Conservation (phyloP, 2,329 filamentous ascomycete species). For the Dactylellina drechsleri region DNA sequence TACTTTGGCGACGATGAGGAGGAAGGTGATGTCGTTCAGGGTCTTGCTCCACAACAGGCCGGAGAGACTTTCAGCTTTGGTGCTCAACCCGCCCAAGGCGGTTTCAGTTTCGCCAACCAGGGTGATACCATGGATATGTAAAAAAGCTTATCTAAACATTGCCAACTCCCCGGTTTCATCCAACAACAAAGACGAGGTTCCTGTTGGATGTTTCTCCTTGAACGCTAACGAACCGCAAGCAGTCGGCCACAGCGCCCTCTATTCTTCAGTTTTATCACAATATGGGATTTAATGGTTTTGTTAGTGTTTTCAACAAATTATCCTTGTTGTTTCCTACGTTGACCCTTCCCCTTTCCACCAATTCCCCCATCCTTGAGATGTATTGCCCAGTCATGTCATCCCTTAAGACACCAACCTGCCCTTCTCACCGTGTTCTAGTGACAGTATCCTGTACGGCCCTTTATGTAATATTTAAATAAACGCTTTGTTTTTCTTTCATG, state of each 20-base stretch:
- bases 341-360: slow-evolving; percentile 31
- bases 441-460: slow-evolving; percentile 51
- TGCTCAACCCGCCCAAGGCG: slow-evolving; percentile 70
- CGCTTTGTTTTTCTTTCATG: slow-evolving; percentile 14
- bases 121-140: slow-evolving; percentile 81
- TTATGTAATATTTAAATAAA: slow-evolving; percentile 52
- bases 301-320: slow-evolving; percentile 51
- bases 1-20: slow-evolving; percentile 99
- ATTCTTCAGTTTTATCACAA: slow-evolving; percentile 30
- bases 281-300: slow-evolving; percentile 51
- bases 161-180: neutral
- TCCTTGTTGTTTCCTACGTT: slow-evolving; percentile 42
- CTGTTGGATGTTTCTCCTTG: neutral
- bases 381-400: slow-evolving; percentile 45
- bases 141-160: slow-evolving; percentile 56
- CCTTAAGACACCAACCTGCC: slow-evolving; percentile 19
- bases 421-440: slow-evolving; percentile 44
- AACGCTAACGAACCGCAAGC: too few species aligned
- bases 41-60: slow-evolving; percentile 75
- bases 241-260: neutral
- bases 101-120: slow-evolving; percentile 92
- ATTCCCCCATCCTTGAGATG: slow-evolving; percentile 27
- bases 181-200: neutral
- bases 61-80: slow-evolving; percentile 84
- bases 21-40: slow-evolving; percentile 79